Evolutionary conservation across 345 rosid genomes (phyloP).

Genomic region (Corchorus capsularis): DNA sequence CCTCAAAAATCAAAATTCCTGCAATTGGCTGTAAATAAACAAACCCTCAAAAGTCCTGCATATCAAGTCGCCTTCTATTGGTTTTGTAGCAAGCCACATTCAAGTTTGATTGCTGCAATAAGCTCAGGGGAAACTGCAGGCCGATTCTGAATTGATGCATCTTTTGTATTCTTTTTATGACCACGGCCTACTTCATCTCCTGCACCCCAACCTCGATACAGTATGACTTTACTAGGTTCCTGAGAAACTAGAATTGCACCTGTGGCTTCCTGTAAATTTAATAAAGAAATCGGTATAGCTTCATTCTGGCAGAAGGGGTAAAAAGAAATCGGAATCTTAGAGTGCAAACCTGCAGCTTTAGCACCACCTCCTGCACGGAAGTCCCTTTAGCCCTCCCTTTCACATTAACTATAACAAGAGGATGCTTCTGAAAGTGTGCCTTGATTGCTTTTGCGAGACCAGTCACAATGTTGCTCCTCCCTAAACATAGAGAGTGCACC

Average conservation of each 20-base stretch:
- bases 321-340: neutral
- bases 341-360: conserved; percentile 69
- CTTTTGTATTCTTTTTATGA: conserved; percentile 20
- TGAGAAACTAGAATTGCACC: conserved; percentile 81
- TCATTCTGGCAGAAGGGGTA: neutral
- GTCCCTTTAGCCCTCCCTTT: conserved; percentile 97
- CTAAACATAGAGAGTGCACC: conserved; percentile 29
- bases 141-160: conserved; percentile 20
- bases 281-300: neutral
- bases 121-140: conserved; percentile 67
- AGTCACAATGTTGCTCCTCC: conserved; percentile 76
- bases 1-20: conserved; percentile 7
- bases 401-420: conserved; percentile 82
- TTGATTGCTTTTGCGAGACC: conserved; percentile 78
- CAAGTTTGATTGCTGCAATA: conserved; percentile 74
- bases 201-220: conserved; percentile 89
- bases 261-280: conserved; percentile 67
- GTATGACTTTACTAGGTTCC: conserved; percentile 90
- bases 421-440: conserved; percentile 72
- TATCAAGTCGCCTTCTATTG: conserved; percentile 17
- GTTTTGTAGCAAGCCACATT: conserved; percentile 59
- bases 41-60: conserved; percentile 6
- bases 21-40: neutral
- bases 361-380: conserved; percentile 81
- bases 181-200: conserved; percentile 43